Conservation (phyloP, 2,329 filamentous ascomycete genomes). For the Exophiala oligosperma region DNA sequence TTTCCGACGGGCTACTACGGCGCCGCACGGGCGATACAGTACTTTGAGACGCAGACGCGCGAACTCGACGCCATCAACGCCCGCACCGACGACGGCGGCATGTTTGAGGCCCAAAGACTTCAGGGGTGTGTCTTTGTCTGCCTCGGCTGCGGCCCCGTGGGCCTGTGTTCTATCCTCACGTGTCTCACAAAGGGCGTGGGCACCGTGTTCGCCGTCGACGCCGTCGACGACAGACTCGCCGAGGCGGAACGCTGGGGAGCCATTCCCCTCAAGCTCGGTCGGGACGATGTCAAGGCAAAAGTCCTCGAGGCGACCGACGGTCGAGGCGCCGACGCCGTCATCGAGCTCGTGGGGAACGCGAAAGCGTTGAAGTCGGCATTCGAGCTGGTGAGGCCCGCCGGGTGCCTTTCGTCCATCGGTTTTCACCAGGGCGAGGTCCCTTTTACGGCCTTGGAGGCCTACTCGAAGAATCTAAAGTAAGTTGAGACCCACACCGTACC, state of each 20-base stretch:
- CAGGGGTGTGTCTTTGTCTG: constrained; percentile 52
- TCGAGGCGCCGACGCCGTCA: constrained; percentile 65
- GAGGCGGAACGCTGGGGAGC: constrained; percentile 62
- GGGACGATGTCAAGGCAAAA: constrained; percentile 55
- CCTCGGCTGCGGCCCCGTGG: constrained; percentile 64
- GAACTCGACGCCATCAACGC: background rate
- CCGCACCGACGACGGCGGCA: too few relatives aligned
- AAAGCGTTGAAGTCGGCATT: constrained; percentile 13
- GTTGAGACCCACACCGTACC: background rate
- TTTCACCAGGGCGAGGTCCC: constrained; percentile 18
- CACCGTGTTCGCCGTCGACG: constrained; percentile 55
- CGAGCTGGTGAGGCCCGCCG: constrained; percentile 17
- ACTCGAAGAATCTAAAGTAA: constrained; percentile 16
- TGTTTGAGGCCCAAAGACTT: background rate
- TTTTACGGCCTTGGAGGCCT: constrained; percentile 7
- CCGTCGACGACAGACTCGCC: constrained; percentile 58
- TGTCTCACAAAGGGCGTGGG: constrained; percentile 51
- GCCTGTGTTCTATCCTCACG: constrained; percentile 65
- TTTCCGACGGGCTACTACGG: constrained; percentile 24
- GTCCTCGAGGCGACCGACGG: constrained; percentile 59
- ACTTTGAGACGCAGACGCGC: constrained; percentile 42
- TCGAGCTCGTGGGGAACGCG: constrained; percentile 17
- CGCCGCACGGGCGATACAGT: constrained; percentile 67
- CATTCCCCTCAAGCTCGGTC: constrained; percentile 61
- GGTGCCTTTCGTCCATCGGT: constrained; percentile 12